Conservation (phyloP, 2,329 filamentous ascomycete genomes). For the Fusarium pseudocircinatum region DNA sequence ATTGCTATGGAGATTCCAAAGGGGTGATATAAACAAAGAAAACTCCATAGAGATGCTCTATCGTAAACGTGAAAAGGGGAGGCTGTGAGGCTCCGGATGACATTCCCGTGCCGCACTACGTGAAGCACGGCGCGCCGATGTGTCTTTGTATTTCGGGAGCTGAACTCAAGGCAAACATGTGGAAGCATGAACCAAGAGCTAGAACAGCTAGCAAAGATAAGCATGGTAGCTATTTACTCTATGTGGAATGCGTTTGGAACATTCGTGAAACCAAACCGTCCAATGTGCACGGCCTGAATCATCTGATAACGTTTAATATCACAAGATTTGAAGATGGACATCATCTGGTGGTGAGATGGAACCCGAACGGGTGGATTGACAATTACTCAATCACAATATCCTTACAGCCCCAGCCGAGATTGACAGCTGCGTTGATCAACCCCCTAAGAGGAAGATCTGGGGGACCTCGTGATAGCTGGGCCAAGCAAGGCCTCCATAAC, state of each 20-base stretch:
- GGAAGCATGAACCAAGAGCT: neutral
- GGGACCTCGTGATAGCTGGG: conserved; percentile 5
- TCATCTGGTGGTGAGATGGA: neutral
- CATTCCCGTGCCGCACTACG: conserved; percentile 19
- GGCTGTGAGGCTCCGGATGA: conserved; percentile 19
- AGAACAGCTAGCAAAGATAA: neutral
- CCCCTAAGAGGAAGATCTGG: conserved; percentile 19
- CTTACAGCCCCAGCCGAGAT: conserved; percentile 13
- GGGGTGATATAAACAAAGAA: neutral
- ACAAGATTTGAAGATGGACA: neutral
- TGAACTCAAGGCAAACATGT: neutral
- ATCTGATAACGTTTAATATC: conserved; percentile 11
- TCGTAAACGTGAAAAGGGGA: neutral
- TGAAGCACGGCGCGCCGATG: conserved; percentile 16
- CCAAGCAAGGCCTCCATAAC: neutral
- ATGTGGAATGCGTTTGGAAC: conserved; percentile 15
- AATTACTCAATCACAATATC: neutral
- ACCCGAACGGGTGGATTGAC: neutral
- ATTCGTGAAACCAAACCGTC: conserved; percentile 26
- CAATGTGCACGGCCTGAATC: conserved; percentile 16
- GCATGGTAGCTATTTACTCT: neutral
- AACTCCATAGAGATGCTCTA: neutral
- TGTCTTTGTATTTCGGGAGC: neutral
- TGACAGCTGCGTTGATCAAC: conserved; percentile 13
- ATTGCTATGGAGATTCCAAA: conserved; percentile 2